phyloP scores from a whole-genome alignment of 2,329 filamentous ascomycete species.

The Aspergillus sp. region DNA sequence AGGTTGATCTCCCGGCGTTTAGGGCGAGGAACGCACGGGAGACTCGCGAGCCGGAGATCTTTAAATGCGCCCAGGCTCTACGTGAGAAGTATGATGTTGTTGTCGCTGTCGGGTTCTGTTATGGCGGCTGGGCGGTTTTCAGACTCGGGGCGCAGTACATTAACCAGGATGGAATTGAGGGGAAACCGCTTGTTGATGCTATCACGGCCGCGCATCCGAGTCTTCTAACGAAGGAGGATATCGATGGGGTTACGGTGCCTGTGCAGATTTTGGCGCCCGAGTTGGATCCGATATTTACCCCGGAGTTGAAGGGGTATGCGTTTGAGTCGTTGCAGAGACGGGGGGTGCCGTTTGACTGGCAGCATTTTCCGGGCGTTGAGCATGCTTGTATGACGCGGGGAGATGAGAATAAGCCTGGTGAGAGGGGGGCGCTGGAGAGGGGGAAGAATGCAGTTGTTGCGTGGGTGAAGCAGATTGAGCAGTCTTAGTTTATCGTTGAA shows the following conservation, averaged over 20 bases:
- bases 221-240: constrained; percentile 45
- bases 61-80: constrained; percentile 36
- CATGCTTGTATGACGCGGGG: constrained; percentile 51
- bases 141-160: constrained; percentile 39
- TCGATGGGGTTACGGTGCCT: constrained; percentile 48
- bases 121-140: constrained; percentile 53
- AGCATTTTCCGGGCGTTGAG: constrained; percentile 51
- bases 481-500: too few relatives aligned
- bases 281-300: constrained; percentile 43
- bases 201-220: constrained; percentile 49
- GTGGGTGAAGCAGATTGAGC: constrained; percentile 40
- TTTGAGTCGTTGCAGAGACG: constrained; percentile 40
- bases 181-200: constrained; percentile 45
- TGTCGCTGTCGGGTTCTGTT: constrained; percentile 52
- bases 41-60: constrained; percentile 39
- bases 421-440: constrained; percentile 48
- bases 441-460: constrained; percentile 50
- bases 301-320: constrained; percentile 48
- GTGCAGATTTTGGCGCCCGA: constrained; percentile 56
- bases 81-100: constrained; percentile 23
- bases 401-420: constrained; percentile 36
- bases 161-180: constrained; percentile 16
- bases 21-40: constrained; percentile 37
- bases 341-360: constrained; percentile 50
- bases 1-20: constrained; percentile 43